phyloP scores from a whole-genome alignment of 805 yeast species.

The Tetrapisispora namnaoensis region DNA sequence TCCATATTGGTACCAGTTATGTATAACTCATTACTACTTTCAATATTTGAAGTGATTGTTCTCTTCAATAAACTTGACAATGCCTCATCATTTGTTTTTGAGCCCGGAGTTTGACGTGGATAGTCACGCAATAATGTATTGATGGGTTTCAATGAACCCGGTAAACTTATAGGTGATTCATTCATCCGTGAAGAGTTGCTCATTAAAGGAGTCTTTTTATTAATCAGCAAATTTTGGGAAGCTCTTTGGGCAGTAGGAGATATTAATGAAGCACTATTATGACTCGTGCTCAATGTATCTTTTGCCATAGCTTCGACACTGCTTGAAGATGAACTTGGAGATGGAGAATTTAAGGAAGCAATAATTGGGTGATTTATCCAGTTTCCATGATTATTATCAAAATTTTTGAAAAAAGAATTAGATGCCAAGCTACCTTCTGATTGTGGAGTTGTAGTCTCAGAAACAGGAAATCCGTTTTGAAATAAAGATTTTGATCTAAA shows the following conservation, averaged over 20 bases:
- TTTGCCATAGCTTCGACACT: neutral
- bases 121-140: neutral
- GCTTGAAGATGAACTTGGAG: neutral
- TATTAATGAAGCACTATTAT: neutral
- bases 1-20: neutral
- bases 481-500: slow-evolving; percentile 12
- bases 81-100: slow-evolving; percentile 15
- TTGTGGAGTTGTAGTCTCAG: slow-evolving; percentile 3
- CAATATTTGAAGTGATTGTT: neutral
- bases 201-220: neutral
- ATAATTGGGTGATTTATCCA: slow-evolving; percentile 1
- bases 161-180: neutral
- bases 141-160: neutral
- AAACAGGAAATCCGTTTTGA: slow-evolving; percentile 5
- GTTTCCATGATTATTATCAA: neutral
- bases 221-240: slow-evolving; percentile 5
- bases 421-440: neutral
- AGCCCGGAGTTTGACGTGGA: neutral
- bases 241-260: neutral
- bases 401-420: neutral
- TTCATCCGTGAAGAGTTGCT: neutral
- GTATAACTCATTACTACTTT: neutral
- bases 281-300: neutral
- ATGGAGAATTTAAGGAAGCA: neutral
- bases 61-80: neutral